Evolutionary conservation across 1,139 yeast genomes (phyloP).

Genomic region (Sugiyamaella xylanicola): DNA sequence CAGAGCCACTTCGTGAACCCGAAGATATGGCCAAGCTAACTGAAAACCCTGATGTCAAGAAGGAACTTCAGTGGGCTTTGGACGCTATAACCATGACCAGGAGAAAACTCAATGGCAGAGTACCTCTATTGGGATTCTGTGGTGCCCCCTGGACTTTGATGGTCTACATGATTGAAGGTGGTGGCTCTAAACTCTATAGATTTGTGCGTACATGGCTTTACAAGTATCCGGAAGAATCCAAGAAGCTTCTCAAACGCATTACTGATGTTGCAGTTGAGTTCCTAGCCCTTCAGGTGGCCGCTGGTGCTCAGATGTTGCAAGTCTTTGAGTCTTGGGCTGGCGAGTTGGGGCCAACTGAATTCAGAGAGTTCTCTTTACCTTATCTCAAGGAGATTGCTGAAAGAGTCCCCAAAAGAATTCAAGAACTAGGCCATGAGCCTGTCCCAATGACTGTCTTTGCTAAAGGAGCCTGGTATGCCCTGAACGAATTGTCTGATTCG

Average conservation of each 20-base stretch:
- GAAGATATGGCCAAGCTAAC: constrained; percentile 63
- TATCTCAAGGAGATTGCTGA: constrained; percentile 76
- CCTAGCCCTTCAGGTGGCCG: constrained; percentile 89
- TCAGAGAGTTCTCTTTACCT: constrained; percentile 84
- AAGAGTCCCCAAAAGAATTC: constrained; percentile 67
- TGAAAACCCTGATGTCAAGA: constrained; percentile 62
- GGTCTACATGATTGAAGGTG: constrained; percentile 98
- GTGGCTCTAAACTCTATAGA: constrained; percentile 89
- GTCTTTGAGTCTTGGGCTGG: constrained; percentile 99
- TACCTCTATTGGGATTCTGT: constrained; percentile 90
- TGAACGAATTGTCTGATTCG: constrained; percentile 79
- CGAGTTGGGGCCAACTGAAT: constrained; percentile 88
- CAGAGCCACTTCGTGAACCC: constrained; percentile 78
- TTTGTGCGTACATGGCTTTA: constrained; percentile 92
- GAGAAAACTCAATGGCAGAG: constrained; percentile 79
- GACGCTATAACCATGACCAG: constrained; percentile 88
- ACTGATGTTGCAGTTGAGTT: constrained; percentile 92
- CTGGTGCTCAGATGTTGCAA: constrained; percentile 97
- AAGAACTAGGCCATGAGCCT: constrained; percentile 69
- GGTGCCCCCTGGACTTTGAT: constrained; percentile 98
- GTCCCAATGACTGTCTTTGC: constrained; percentile 92
- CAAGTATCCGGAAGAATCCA: constrained; percentile 71
- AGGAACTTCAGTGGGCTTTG: constrained; percentile 91
- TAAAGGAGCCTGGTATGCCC: constrained; percentile 97
- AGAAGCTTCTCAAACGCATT: constrained; percentile 69